Base-by-base conservation (phyloP, 2,329 filamentous ascomycete species). In the Penicillium oxalicum region DNA sequence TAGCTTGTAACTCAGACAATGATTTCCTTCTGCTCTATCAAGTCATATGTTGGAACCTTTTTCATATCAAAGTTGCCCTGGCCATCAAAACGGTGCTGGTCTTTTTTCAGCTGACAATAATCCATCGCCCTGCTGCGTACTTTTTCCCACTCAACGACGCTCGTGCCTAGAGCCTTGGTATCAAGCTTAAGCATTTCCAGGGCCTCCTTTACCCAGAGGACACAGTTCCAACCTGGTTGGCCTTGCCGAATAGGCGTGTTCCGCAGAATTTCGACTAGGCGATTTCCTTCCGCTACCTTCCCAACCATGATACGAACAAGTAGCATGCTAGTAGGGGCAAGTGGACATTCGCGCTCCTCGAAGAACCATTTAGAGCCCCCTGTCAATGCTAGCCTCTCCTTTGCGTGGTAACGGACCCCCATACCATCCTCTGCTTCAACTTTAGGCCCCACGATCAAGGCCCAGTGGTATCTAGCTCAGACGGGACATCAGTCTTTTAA, bases 201-300 rank as follows among this genome's bases (percentile, higher is more conserved):
- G 3, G 70, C 71, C 53, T 76, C 71, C 48, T 67, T 62, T 3
- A 74, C 66, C 73, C 71, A 76, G 0, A 26, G 51, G 0, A 74
- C 68, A 56, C 72, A 75, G 49, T 74, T 74, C 69, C 71, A 75
- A 7, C 24, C 37, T 40, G 29, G 29, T n/a, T 61, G 50, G 9
- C 58, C 52, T 48, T 60, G 53, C 47, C 64, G 55, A 36, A 71
- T 52, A 33, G 65, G 66, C 1, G 59, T 65, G 12, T 50, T 53
- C n/a, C 50, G 45, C 36, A 73, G 55, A 34, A 67, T 62, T 13
- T 59, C 50, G 7, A 54, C 54, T n/a, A 68, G 51, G 5, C 58
- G 57, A 35, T 54, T 40, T 32, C 42, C 44, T 44, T 70, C 55
- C 35, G 50, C 53, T 40, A 72, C 57, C 53, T 73, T 72, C 12